phyloP scores from a whole-genome alignment of 2,329 filamentous ascomycete genomes.

The Phialophora tarda region DNA sequence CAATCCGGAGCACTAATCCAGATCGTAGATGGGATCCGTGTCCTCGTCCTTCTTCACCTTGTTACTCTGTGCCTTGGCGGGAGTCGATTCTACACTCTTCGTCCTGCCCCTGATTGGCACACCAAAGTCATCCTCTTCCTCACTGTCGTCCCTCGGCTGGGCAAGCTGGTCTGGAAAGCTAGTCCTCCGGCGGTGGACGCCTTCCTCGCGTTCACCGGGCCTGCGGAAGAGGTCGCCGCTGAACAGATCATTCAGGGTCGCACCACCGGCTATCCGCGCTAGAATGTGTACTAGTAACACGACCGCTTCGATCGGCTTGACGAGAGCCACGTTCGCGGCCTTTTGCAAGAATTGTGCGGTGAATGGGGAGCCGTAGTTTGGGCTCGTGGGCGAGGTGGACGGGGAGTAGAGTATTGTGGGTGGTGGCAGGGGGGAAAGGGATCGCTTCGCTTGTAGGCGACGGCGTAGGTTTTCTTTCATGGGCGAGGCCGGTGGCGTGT shows the following conservation, averaged over 20 bases:
- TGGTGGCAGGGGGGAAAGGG: conserved; percentile 64
- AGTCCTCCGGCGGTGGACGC: conserved; percentile 33
- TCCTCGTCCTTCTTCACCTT: conserved; percentile 20
- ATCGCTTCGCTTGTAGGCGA: conserved; percentile 32
- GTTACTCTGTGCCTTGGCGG: background rate
- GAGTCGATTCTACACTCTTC: conserved; percentile 8
- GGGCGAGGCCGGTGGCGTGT: conserved; percentile 44
- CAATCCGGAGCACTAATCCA: conserved; percentile 29
- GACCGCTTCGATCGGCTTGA: conserved; percentile 79
- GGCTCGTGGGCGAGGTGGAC: conserved; percentile 52
- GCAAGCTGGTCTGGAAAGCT: conserved; percentile 31
- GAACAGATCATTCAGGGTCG: conserved; percentile 43
- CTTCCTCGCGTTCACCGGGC: conserved; percentile 13
- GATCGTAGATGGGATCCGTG: conserved; percentile 33
- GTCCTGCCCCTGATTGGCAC: conserved; percentile 43
- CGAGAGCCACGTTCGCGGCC: conserved; percentile 75
- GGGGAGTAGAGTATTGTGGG: conserved; percentile 67
- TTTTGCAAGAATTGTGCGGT: conserved; percentile 73
- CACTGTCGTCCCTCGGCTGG: conserved; percentile 35
- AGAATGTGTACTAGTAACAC: conserved; percentile 81
- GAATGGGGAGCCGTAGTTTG: conserved; percentile 49
- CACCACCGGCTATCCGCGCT: conserved; percentile 68
- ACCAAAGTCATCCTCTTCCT: conserved; percentile 47
- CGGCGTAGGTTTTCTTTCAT: conserved; percentile 32
- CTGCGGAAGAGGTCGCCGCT: conserved; percentile 37